Percentiles rank a stretch among this genome's conserved stretches.
phyloP scores from a whole-genome alignment of 108 stramenopile genomes.

The Bacterosira constricta region DNA sequence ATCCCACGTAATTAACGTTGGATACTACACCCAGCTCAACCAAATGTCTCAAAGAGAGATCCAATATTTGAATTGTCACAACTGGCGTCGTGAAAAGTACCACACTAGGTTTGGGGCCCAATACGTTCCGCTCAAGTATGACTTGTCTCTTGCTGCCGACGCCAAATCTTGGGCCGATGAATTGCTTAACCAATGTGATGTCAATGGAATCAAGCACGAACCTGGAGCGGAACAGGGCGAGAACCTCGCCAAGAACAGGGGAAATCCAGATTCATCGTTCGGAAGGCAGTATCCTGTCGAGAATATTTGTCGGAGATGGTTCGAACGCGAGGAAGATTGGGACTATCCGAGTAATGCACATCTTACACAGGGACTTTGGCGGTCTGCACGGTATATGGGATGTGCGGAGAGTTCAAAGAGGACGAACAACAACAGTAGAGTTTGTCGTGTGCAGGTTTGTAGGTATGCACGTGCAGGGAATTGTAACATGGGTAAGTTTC shows the following conservation, averaged over 20 bases:
- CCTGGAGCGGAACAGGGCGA: slow-evolving; percentile 26
- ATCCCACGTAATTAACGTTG: slow-evolving; percentile 32
- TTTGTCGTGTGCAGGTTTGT: slow-evolving; percentile 41
- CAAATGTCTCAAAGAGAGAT: slow-evolving; percentile 31
- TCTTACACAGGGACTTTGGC: slow-evolving; percentile 42
- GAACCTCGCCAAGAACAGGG: slow-evolving; percentile 36
- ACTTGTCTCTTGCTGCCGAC: slow-evolving; percentile 14
- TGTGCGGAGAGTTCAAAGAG: slow-evolving; percentile 31
- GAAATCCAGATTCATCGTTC: neutral
- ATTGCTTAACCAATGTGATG: slow-evolving; percentile 32
- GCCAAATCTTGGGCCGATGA: slow-evolving; percentile 32
- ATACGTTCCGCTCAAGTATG: slow-evolving; percentile 39
- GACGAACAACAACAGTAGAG: slow-evolving; percentile 20
- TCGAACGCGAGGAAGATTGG: slow-evolving; percentile 40
- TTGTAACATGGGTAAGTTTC: slow-evolving; percentile 31
- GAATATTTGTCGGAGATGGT: slow-evolving; percentile 40
- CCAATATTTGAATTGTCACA: slow-evolving; percentile 40
- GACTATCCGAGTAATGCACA: slow-evolving; percentile 33
- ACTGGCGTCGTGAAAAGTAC: slow-evolving; percentile 26
- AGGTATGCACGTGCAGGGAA: slow-evolving; percentile 41
- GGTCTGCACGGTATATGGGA: slow-evolving; percentile 21
- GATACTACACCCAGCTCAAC: slow-evolving; percentile 21
- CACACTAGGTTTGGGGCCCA: slow-evolving; percentile 7
- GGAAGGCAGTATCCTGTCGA: slow-evolving; percentile 38
- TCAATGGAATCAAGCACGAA: slow-evolving; percentile 37